Conservation (phyloP, 345 rosid species). For the Hypericum perforatum region DNA sequence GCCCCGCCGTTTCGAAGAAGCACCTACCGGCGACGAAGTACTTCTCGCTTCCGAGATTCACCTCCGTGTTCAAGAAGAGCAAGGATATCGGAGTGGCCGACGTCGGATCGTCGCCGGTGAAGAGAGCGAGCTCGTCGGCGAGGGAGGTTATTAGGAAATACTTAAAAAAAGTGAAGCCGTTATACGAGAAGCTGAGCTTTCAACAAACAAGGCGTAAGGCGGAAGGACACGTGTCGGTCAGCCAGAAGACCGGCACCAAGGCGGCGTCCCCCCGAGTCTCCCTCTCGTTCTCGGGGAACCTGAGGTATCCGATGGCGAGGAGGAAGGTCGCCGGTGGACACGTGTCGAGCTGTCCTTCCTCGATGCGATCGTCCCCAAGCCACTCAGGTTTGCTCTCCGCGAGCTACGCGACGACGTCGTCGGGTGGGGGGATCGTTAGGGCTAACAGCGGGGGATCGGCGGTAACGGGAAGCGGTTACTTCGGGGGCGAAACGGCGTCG, state of each 20-base stretch:
- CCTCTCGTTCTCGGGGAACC: constrained; percentile 80
- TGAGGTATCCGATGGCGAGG: constrained; percentile 59
- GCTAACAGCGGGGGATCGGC: constrained; percentile 13
- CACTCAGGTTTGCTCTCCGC: constrained; percentile 71
- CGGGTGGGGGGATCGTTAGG: constrained; percentile 11
- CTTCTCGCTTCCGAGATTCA: constrained; percentile 68
- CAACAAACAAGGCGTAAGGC: no score
- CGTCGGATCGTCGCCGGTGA: constrained; percentile 35
- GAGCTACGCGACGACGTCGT: constrained; percentile 23
- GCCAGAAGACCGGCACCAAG: constrained; percentile 5
- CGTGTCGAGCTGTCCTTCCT: constrained; percentile 74
- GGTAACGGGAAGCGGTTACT: not conserved
- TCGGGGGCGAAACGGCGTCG: constrained; percentile 21
- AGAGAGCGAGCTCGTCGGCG: constrained; percentile 65
- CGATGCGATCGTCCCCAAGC: constrained; percentile 83
- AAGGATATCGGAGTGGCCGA: constrained; percentile 24
- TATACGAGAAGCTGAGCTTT: constrained; percentile 75
- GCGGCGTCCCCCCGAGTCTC: constrained; percentile 19
- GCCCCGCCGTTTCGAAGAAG: constrained; percentile 22
- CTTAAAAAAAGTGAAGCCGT: constrained; percentile 82
- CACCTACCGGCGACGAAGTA: constrained; percentile 22
- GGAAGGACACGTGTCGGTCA: constrained; percentile 11
- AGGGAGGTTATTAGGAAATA: constrained; percentile 77
- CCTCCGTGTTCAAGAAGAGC: constrained; percentile 77
- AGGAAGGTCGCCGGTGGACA: constrained; percentile 15